Evolutionary conservation across 2,329 filamentous ascomycete genomes (phyloP), one percentile per base, ranked within the genome.

Genomic region (Venturia effusa): DNA sequence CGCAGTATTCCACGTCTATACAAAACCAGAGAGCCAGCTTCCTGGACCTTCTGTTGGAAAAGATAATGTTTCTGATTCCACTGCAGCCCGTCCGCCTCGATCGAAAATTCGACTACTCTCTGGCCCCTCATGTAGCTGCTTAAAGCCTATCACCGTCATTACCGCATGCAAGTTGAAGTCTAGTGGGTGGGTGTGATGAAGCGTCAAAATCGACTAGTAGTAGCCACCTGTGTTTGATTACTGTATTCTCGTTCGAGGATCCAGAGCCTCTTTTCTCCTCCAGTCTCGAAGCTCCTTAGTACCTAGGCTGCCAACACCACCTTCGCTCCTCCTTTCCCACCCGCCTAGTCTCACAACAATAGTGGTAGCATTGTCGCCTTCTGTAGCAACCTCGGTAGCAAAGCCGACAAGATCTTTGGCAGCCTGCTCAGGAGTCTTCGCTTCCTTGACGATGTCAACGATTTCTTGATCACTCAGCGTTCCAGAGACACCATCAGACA

Each of bases 401-500:
- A 94, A 97, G 64, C 85, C 84, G 34, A 96, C 90, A 8, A 99
- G 84, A 66, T 88, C 85, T 65, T 82, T 82, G 1, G 91, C 86
- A 3, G 87, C 94, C 72, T 96, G 85, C 69, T 96, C 93, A 0
- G 94, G 94, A 0, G 93, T 97, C 71, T 83, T 87, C 5, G 92
- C 90, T 76, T 99, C 94, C 75, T 97, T 97, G 70, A 97, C 82
- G 39, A 97, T 86, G 73, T 99, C 94, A 37, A 97, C 92, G 66
- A 97, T 91, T 77, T 99, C 94, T 77, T 97, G 93, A 72, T 99
- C 94, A 64, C 83, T 85, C 27, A 97, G 79, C 19, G 89, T 89
- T 7, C 90, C 93, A 24, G 88, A 93, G 11, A 99, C 86, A 32
- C 94, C 94, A 74, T 99, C 94, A 1, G 86, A 89, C 74, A 96